Evolutionary conservation across 352 stramenopile genomes (phyloP).

Genomic region (Aphanomyces stellatus): DNA sequence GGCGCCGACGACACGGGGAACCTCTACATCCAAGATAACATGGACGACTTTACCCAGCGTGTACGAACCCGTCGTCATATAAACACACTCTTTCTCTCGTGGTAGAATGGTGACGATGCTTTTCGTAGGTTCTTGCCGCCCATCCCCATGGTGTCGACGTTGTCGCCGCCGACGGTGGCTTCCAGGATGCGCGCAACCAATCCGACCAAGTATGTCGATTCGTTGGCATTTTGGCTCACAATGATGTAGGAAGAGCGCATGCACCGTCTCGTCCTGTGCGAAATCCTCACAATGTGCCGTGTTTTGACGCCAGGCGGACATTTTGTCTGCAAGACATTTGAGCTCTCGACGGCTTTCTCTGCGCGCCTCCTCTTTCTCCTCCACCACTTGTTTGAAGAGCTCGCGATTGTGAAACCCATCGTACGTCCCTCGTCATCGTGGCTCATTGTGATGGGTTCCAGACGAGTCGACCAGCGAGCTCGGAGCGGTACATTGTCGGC

Average conservation of each 20-base stretch:
- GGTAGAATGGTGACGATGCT: too few species aligned
- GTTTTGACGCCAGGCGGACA: constrained; percentile 37
- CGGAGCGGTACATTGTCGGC: constrained; percentile 59
- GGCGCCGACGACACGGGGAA: constrained; percentile 64
- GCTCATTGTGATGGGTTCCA: constrained; percentile 22
- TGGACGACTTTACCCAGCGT: constrained; percentile 38
- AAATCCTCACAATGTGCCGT: constrained; percentile 48
- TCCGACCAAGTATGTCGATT: constrained; percentile 39
- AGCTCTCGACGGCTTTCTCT: constrained; percentile 49
- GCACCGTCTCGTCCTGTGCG: constrained; percentile 46
- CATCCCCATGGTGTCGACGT: constrained; percentile 40
- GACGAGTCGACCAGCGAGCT: constrained; percentile 73
- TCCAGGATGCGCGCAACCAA: constrained; percentile 52
- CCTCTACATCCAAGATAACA: constrained; percentile 50
- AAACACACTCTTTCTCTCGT: background rate
- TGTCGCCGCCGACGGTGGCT: constrained; percentile 63
- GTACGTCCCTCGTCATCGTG: constrained; percentile 19
- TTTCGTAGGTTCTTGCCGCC: background rate
- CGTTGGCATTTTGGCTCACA: background rate
- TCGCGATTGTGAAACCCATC: constrained; percentile 64
- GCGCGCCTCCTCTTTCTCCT: constrained; percentile 56
- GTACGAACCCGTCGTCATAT: constrained; percentile 18
- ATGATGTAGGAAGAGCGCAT: constrained; percentile 49
- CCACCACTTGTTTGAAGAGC: constrained; percentile 44
- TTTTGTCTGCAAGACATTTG: constrained; percentile 79